Evolutionary conservation across 2,329 filamentous ascomycete species (phyloP), one percentile per base, ranked within the genome.

Genomic region (Tolypocladium inflatum): DNA sequence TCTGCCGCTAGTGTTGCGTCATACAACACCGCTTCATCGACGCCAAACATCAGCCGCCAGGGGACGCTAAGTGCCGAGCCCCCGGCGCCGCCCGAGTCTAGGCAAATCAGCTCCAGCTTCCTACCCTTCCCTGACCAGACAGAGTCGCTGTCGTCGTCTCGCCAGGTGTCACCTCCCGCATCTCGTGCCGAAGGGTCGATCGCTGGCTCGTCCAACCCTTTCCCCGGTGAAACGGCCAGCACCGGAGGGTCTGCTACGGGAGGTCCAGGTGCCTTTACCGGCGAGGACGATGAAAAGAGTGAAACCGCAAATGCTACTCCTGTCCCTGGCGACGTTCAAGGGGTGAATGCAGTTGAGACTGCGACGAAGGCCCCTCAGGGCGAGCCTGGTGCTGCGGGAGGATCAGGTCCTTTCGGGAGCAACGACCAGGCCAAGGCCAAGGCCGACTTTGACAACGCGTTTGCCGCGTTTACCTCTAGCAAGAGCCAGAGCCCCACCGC

Each of bases 381-480:
- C 35, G 62, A 61, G 33, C 21, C 62, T 43, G 30, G 57, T 30
- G 58, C 55, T 53, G 53, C 58, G n/a, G 63, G 62, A 35, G 50
- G 63, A 50, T 63, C 67, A 39, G 81, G 83, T 63, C 78, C 82
- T 8, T 87, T 87, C 59, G 73, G 73, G 7, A 74, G 75, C 35
- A 71, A 80, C 60, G 79, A 82, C 57, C 75, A 82, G 58, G 77
- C 77, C 57, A 85, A 84, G 71, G 83, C 85, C 45, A 91, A 91
- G 74, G 86, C 89, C 55, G 90, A 94, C 65, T 94, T 95, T 64
- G 90, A 95, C 68, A 86, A 87, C 60, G 90, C 90, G 2, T 95
- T 95, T 76, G 89, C 88, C 50, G 87, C 86, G 58, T 93, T 94
- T 65, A 78, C 79, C 54, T 74, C 78, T 54, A 80, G 79, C 64